A percentile compares a stretch with the other conserved stretches of the same genome.
These are phyloP conservation scores for Euryodendron excelsum DNA, from an alignment of 148 eudicot species.

Conservation along the genomic window DNA sequence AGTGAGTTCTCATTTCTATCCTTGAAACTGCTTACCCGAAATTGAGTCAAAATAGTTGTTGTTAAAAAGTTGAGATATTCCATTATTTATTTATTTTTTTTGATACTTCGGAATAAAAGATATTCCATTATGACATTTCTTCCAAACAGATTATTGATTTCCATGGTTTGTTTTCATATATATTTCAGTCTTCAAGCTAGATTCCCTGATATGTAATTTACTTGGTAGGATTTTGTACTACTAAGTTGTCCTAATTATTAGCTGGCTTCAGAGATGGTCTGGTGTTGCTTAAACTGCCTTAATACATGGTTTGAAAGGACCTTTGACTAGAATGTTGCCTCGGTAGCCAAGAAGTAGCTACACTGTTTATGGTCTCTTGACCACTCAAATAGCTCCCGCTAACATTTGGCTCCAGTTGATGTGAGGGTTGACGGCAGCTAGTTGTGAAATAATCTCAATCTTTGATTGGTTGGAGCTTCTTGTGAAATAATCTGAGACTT, in stretches of 20 bases:
- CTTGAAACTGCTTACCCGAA: not conserved
- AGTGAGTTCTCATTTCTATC: slow-evolving; percentile 42
- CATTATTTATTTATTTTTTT: too few species aligned
- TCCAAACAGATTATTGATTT: not conserved
- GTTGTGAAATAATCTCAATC: not conserved
- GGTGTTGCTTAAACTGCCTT: slow-evolving; percentile 8
- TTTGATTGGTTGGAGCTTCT: not conserved
- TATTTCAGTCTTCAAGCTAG: not conserved
- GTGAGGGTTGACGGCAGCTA: not conserved
- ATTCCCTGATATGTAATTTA: not conserved
- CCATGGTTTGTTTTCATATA: not conserved
- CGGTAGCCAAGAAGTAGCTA: not conserved
- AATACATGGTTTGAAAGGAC: not conserved
- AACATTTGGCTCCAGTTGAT: not conserved
- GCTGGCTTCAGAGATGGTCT: not conserved
- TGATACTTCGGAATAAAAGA: too few species aligned
- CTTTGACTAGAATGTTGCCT: not conserved
- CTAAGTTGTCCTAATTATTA: not conserved
- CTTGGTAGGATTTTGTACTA: not conserved
- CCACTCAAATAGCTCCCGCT: not conserved
- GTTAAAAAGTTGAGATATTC: not conserved
- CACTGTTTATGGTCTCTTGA: not conserved
- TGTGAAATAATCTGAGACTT: slow-evolving; percentile 1
- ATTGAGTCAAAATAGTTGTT: not conserved
- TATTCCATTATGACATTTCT: not conserved